Evolutionary conservation across 768 basidiomycete species (phyloP), one percentile per base, ranked within the genome.

Genomic region (Suillus discolor): DNA sequence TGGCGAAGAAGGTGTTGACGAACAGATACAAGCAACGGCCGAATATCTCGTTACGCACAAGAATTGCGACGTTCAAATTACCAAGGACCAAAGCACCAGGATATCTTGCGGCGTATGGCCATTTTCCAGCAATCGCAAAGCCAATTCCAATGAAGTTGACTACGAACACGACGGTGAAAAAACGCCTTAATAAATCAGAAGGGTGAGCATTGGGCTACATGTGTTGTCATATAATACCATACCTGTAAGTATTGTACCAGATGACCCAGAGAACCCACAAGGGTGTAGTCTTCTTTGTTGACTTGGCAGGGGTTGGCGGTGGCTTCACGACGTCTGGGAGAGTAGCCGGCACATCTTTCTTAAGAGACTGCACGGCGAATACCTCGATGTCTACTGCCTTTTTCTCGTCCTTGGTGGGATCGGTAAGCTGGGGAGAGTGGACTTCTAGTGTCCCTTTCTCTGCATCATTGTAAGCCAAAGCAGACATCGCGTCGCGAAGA

Each of bases 221-320:
- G 55, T 13, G 28, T 53, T 51, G 57, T 60, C 39, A 2, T 18
- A 38, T 13, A 20, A 60, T 20, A 6, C 68, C 82, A 9, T 65
- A 89, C 91, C 90, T 81, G 71, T 94, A 93, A 0, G 87, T 88
- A 70, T 94, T 91, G 76, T 88, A 93, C 92, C 92, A 93, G 31
- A 92, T 75, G 64, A 83, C 83, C 74, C 87, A 87, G 57, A 81
- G 74, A 41, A 89, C 82, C 80, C 87, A 88, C 65, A 81, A 85
- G 1, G 89, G 85, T 34, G 82, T 82, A 71, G 86, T 84, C 74
- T 82, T 83, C 80, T 85, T 88, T 41, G 81, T 71, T 55, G 82
- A 80, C 55, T 79, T 73, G 20, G 81, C 74, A 2, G 80, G 73
- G 34, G 73, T 65, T 12, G 72, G 64, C 63, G 78, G 77, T 53